Base-by-base conservation (phyloP, 2,329 filamentous ascomycete species). In the Whalleya microplaca region DNA sequence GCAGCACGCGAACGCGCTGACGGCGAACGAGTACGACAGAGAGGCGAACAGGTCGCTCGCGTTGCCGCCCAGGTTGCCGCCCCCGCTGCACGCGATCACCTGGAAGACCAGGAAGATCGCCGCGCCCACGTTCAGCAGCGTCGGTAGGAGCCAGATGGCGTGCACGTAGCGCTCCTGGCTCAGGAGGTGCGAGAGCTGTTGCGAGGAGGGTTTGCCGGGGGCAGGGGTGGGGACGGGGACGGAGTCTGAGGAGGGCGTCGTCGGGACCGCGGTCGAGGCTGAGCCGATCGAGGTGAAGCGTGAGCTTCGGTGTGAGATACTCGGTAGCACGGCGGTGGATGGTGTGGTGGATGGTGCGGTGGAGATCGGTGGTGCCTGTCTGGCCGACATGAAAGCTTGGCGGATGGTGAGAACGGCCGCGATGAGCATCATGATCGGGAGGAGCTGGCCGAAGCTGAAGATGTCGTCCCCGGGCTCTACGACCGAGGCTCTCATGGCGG, bases 91-190 rank as follows among this genome's bases (percentile, higher is more conserved):
- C 6, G 27, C 23, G 2, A 52, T 52, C 3, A 46, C 8, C 10
- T 52, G 42, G 12, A 46, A 52, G 42, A 52, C 41, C 3, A 52
- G 43, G 14, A 52, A 52, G 7, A 52, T 41, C 3, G 50, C 50
- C 4, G 42, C 41, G 2, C 16, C 50, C 16, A 52, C 40, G 43
- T 52, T 52, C 23, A 46, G 32, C 1, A 52, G 23, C 9, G 50
- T 52, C 9, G 50, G 50, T 1, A 52, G 42, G n/a, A 52, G 50
- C 50, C 50, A 52, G 14, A 46, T 41, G 20, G 41, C 18, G n/a
- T 40, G 42, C 18, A 23, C 0, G 43, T 52, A 52, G 10, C 32
- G 41, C 20, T 45, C 43, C 19, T 41, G 50, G 29, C 23, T 40
- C n/a, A 52, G 43, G 8, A 52, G n/a, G 21, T 45, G 42, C 6